Conservation (phyloP, 352 stramenopile genomes). For the Poterioochromonas sp. region DNA sequence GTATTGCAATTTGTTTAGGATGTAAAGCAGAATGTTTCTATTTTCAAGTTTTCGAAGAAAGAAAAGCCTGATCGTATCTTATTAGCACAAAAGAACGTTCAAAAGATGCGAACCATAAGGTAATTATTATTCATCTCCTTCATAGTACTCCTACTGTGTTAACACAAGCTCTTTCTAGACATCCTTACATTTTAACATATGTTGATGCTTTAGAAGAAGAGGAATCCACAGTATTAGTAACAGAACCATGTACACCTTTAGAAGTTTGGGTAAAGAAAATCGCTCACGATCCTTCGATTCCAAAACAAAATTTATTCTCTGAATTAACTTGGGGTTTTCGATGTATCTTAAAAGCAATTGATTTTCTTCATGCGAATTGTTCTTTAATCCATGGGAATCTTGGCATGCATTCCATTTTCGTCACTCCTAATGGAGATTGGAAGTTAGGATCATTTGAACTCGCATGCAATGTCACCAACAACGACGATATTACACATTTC, state of each 20-base stretch:
- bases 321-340: slow-evolving; percentile 21
- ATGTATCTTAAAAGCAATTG: slow-evolving; percentile 1
- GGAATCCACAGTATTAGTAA: neutral
- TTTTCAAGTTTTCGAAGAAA: neutral
- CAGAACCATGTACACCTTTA: neutral
- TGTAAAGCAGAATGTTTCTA: neutral
- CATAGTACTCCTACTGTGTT: neutral
- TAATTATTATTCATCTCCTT: neutral
- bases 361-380: slow-evolving; percentile 17
- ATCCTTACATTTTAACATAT: slow-evolving; percentile 8
- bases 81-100: neutral
- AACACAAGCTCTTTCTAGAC: neutral
- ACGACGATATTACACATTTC: neutral
- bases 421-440: slow-evolving; percentile 19
- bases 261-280: neutral
- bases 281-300: neutral
- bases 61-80: neutral
- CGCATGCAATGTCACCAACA: neutral
- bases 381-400: neutral
- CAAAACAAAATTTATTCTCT: neutral
- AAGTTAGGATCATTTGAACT: neutral
- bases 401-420: neutral
- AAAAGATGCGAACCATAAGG: slow-evolving; percentile 6
- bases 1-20: neutral
- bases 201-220: neutral